These are phyloP conservation scores for Colletotrichum lentis DNA, from an alignment of 2,329 filamentous ascomycete genomes.

Conservation along the genomic window DNA sequence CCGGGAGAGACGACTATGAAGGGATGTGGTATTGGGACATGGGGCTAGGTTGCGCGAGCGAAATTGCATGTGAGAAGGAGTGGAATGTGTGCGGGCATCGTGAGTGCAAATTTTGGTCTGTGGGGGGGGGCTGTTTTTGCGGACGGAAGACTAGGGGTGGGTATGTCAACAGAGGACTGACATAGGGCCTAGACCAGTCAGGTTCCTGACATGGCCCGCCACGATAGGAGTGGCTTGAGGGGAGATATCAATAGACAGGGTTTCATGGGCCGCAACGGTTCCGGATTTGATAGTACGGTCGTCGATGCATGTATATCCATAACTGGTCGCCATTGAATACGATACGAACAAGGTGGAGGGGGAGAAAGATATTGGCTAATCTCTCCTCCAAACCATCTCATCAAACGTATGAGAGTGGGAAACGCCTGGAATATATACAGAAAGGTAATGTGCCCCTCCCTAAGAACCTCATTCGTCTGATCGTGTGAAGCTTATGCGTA, in stretches of 20 bases:
- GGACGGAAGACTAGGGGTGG: neutral
- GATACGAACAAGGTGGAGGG: constrained; percentile 27
- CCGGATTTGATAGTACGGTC: neutral
- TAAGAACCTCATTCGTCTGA: constrained; percentile 12
- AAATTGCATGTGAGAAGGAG: constrained; percentile 6
- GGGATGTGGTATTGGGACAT: neutral
- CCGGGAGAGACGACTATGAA: rapidly evolving
- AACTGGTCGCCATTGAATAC: constrained; percentile 16
- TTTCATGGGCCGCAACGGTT: neutral
- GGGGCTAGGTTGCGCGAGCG: neutral
- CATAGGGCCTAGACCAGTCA: neutral
- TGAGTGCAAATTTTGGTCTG: constrained; percentile 12
- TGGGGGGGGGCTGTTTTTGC: neutral
- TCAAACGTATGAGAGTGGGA: neutral
- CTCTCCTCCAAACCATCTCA: neutral
- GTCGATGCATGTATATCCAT: neutral
- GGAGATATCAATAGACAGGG: neutral
- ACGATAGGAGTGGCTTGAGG: neutral
- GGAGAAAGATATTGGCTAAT: constrained; percentile 3
- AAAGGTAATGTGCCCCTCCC: neutral
- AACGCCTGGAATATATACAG: constrained; percentile 30
- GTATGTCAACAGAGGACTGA: neutral
- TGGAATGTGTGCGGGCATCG: constrained; percentile 1
- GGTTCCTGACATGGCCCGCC: constrained; percentile 1
- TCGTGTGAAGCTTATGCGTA: constrained; percentile 33